Conservation (phyloP, 139 green algal species). For the Chlamydomonas incerta region DNA sequence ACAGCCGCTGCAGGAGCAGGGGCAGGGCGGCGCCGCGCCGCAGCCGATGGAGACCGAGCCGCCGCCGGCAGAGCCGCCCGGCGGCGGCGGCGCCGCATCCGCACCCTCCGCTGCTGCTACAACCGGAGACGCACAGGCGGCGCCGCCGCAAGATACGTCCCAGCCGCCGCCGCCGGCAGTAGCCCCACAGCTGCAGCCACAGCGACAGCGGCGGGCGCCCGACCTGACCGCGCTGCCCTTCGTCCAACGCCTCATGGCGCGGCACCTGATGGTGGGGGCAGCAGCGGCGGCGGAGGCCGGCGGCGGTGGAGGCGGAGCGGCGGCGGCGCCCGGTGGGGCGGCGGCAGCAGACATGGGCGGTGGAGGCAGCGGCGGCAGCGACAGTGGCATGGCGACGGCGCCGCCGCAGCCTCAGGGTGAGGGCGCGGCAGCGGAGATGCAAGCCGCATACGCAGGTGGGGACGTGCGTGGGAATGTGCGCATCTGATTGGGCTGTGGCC, state of each 20-base stretch:
- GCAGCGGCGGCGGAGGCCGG: not conserved
- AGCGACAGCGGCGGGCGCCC: not conserved
- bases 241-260: conserved; percentile 23
- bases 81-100: too few species aligned
- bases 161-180: too few species aligned
- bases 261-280: not conserved
- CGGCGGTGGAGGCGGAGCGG: not conserved
- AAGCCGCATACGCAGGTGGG: conserved; percentile 28
- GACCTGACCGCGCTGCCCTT: conserved; percentile 29
- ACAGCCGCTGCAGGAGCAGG: not conserved
- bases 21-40: not conserved
- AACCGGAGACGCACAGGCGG: too few species aligned
- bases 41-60: not conserved
- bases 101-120: too few species aligned
- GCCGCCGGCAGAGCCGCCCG: too few species aligned
- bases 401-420: conserved; percentile 16
- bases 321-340: too few species aligned
- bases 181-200: not conserved
- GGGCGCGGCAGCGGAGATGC: conserved; percentile 9
- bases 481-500: too few species aligned
- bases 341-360: too few species aligned
- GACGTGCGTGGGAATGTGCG: too few species aligned
- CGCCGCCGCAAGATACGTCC: too few species aligned
- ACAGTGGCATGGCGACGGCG: not conserved
- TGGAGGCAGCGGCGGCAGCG: not conserved